A percentile compares a stretch with the other conserved stretches of the same genome.
Evolutionary conservation across 163 green algal genomes (phyloP).

Genomic region (Prototheca stagnorum): DNA sequence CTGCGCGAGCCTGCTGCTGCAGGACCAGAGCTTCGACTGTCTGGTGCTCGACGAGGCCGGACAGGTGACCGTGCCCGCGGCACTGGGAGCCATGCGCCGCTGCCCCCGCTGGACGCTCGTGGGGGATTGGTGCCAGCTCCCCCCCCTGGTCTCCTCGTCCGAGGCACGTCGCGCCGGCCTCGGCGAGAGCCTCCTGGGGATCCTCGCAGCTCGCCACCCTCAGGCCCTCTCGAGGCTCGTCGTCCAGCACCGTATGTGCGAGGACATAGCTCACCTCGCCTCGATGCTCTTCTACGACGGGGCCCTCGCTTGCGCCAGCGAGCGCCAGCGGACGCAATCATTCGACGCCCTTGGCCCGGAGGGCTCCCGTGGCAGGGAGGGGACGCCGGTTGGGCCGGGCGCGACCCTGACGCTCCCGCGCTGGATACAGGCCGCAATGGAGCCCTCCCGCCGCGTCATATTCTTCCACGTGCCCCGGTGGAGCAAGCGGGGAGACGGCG

Average conservation of each 20-base stretch:
- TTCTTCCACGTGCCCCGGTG: too few species aligned
- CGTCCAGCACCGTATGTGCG: slow-evolving; percentile 85
- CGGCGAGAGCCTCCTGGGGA: slow-evolving; percentile 58
- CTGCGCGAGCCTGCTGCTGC: slow-evolving; percentile 36
- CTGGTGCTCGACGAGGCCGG: slow-evolving; percentile 86
- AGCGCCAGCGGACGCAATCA: too few species aligned
- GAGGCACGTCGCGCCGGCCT: slow-evolving; percentile 41
- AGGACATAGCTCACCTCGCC: slow-evolving; percentile 62
- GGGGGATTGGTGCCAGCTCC: slow-evolving; percentile 83
- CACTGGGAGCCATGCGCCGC: slow-evolving; percentile 27
- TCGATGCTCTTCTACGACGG: slow-evolving; percentile 77
- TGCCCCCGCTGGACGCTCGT: slow-evolving; percentile 61
- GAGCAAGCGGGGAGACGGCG: too few species aligned
- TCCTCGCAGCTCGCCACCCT: slow-evolving; percentile 63
- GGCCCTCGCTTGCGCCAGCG: slow-evolving; percentile 31
- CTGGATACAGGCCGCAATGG: too few species aligned
- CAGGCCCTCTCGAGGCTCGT: slow-evolving; percentile 36
- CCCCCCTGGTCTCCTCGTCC: slow-evolving; percentile 57
- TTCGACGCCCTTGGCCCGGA: too few species aligned
- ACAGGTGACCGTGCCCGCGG: slow-evolving; percentile 55
- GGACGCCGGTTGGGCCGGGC: too few species aligned
- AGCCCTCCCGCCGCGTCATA: too few species aligned
- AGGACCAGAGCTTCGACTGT: slow-evolving; percentile 57
- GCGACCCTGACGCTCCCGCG: too few species aligned
- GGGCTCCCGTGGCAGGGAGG: too few species aligned